Conservation (phyloP, 2,329 filamentous ascomycete species). For the Penicillium sp. region DNA sequence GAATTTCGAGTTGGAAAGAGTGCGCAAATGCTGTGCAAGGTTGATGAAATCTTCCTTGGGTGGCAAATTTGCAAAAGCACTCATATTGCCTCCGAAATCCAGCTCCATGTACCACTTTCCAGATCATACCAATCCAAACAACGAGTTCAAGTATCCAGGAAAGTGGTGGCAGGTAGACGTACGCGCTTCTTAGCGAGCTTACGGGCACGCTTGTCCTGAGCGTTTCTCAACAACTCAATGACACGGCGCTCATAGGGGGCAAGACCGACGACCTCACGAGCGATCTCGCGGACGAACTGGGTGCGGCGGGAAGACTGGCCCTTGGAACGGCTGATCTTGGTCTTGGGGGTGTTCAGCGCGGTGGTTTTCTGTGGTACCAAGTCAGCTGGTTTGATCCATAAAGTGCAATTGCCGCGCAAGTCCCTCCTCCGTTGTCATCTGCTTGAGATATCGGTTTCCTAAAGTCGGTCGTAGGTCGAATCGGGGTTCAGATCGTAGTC, state of each 20-base stretch:
- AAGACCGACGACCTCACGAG: slow-evolving; percentile 96
- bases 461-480: neutral
- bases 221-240: slow-evolving; percentile 98
- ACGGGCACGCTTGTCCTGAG: slow-evolving; percentile 97
- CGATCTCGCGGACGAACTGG: slow-evolving; percentile 92
- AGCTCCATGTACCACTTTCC: neutral
- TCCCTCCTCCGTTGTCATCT: slow-evolving; percentile 1
- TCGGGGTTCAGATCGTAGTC: slow-evolving; percentile 1
- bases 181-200: slow-evolving; percentile 99
- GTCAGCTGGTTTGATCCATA: slow-evolving; percentile 39
- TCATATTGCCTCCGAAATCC: neutral
- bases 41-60: neutral
- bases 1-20: neutral
- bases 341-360: slow-evolving; percentile 69
- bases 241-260: slow-evolving; percentile 97
- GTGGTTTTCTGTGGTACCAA: slow-evolving; percentile 72
- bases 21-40: neutral
- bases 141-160: neutral
- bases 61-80: slow-evolving; percentile 1
- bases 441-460: slow-evolving; percentile 2
- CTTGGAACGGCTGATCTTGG: slow-evolving; percentile 82
- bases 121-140: neutral
- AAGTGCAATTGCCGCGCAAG: neutral
- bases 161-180: slow-evolving; percentile 44
- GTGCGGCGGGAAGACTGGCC: slow-evolving; percentile 96